Evolutionary conservation across 768 basidiomycete genomes (phyloP).

Genomic region (Phallus indusiatus): DNA sequence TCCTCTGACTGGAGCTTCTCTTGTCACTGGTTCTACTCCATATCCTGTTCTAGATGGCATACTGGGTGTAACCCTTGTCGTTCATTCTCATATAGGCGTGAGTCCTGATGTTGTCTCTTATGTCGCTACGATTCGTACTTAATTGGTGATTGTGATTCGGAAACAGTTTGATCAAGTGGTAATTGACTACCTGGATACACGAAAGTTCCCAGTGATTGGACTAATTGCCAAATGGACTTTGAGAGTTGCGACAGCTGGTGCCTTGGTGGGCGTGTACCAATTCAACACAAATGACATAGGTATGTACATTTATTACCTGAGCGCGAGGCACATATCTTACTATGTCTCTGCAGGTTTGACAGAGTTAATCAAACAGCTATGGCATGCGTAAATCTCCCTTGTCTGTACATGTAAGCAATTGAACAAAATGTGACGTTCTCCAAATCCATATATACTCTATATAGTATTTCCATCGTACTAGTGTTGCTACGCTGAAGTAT

Average conservation of each 20-base stretch:
- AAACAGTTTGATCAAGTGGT: slow-evolving; percentile 66
- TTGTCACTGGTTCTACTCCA: slow-evolving; percentile 62
- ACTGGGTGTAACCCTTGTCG: slow-evolving; percentile 76
- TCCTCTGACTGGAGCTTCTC: slow-evolving; percentile 80
- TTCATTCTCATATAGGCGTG: slow-evolving; percentile 95
- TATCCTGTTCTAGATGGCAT: slow-evolving; percentile 88
- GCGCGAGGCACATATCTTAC: too few species aligned
- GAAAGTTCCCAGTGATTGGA: slow-evolving; percentile 87
- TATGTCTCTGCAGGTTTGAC: slow-evolving; percentile 56
- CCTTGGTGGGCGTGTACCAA: slow-evolving; percentile 87
- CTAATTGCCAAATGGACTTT: slow-evolving; percentile 64
- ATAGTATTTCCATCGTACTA: too few species aligned
- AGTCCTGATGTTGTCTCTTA: slow-evolving; percentile 20
- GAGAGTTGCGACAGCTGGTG: slow-evolving; percentile 66
- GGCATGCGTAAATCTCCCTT: slow-evolving; percentile 53
- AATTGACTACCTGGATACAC: slow-evolving; percentile 85
- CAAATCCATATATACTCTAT: not conserved
- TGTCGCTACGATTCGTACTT: not conserved
- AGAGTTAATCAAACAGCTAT: slow-evolving; percentile 73
- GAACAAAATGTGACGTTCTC: not conserved
- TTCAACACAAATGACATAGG: slow-evolving; percentile 99
- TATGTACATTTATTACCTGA: slow-evolving; percentile 29
- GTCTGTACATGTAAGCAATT: not conserved
- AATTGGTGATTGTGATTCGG: too few species aligned
- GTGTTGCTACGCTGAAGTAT: too few species aligned